Conservation (phyloP, 2,329 filamentous ascomycete species). For the Fonsecaea monophora region DNA sequence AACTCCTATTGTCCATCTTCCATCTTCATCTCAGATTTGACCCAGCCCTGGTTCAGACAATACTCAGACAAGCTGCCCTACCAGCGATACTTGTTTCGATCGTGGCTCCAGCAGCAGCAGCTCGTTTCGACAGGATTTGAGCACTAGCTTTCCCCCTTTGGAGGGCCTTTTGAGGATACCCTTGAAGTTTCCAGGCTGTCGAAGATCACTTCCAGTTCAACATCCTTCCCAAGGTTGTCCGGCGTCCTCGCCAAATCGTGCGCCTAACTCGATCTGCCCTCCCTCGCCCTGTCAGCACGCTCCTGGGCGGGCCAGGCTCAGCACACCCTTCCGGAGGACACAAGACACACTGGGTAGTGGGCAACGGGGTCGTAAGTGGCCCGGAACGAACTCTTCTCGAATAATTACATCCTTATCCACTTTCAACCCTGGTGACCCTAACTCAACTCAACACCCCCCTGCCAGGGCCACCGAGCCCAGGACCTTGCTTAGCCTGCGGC, state of each 20-base stretch:
- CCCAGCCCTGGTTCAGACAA: slow-evolving; percentile 5
- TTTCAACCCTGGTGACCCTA: slow-evolving; percentile 12
- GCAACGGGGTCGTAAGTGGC: slow-evolving; percentile 26
- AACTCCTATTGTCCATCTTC: slow-evolving; percentile 7
- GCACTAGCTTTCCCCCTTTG: slow-evolving; percentile 12
- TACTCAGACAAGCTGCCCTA: slow-evolving; percentile 10
- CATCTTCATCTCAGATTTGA: slow-evolving; percentile 5
- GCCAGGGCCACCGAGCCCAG: slow-evolving; percentile 28
- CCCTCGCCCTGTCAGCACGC: slow-evolving; percentile 29
- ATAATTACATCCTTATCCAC: slow-evolving; percentile 33
- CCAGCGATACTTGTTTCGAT: slow-evolving; percentile 7
- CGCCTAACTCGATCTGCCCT: slow-evolving; percentile 32
- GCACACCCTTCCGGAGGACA: slow-evolving; percentile 2
- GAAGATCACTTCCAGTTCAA: slow-evolving; percentile 30
- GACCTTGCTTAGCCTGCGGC: slow-evolving; percentile 32
- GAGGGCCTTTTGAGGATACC: slow-evolving; percentile 13
- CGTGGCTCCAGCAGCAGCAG: not conserved
- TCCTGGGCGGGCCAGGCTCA: slow-evolving; percentile 27
- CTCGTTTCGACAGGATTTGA: slow-evolving; percentile 10
- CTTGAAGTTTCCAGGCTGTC: slow-evolving; percentile 27
- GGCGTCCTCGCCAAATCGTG: slow-evolving; percentile 27
- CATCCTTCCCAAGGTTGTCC: slow-evolving; percentile 19
- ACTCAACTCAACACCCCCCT: slow-evolving; percentile 10
- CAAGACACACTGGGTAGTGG: slow-evolving; percentile 14
- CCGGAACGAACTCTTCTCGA: slow-evolving; percentile 35